Percentiles rank a stretch among this genome's conserved stretches.
Conservation (phyloP, 345 rosid genomes). For the Rhodamnia rubescens region DNA sequence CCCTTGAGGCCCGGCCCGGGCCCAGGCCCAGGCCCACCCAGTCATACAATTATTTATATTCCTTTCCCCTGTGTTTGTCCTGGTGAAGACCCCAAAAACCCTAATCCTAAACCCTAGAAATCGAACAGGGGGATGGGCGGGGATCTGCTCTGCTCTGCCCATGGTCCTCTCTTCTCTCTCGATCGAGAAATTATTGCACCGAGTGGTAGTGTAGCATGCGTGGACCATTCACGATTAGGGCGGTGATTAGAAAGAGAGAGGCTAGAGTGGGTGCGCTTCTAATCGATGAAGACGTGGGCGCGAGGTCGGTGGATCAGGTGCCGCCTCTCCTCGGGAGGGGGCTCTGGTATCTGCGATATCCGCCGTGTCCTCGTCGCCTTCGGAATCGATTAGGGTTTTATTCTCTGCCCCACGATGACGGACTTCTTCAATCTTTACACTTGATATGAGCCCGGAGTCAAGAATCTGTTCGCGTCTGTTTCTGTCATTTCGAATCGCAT, state of each 20-base stretch:
- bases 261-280: constrained; percentile 26
- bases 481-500: background rate
- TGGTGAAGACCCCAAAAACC: background rate
- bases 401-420: constrained; percentile 13
- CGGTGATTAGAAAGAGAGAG: constrained; percentile 53
- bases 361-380: background rate
- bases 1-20: background rate
- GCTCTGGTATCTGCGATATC: constrained; percentile 13
- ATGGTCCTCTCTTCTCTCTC: background rate
- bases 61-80: too few relatives aligned
- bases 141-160: background rate
- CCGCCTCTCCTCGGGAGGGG: constrained; percentile 1
- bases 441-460: constrained; percentile 44
- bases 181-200: background rate
- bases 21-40: background rate
- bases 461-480: background rate
- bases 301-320: constrained; percentile 4
- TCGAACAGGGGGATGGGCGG: background rate
- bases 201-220: background rate
- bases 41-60: background rate
- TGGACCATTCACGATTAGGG: constrained; percentile 5
- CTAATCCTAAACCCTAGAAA: background rate
- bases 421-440: constrained; percentile 20
- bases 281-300: background rate
- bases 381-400: constrained; percentile 9